These are phyloP conservation scores for Penicillium psychrosexuale DNA, from an alignment of 2,329 filamentous ascomycete species.

Conservation along the genomic window DNA sequence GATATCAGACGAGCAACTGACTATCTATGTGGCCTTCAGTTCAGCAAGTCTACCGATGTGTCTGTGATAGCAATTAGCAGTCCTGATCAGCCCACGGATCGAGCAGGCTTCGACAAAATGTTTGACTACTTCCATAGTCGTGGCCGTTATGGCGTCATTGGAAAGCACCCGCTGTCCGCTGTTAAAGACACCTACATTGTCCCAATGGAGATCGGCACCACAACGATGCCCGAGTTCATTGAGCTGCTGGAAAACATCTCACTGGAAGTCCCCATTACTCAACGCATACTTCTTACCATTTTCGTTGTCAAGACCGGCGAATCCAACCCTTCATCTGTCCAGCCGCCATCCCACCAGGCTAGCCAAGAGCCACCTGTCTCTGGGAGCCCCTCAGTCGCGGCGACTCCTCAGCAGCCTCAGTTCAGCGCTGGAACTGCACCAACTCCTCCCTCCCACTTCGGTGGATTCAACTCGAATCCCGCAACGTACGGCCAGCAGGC, in stretches of 20 bases:
- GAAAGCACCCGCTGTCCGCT: slow-evolving; percentile 68
- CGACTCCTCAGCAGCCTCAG: slow-evolving; percentile 30
- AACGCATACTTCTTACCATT: slow-evolving; percentile 76
- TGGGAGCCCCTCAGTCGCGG: slow-evolving; percentile 32
- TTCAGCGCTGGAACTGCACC: slow-evolving; percentile 26
- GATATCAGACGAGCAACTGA: slow-evolving; percentile 78
- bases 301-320: slow-evolving; percentile 72
- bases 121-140: slow-evolving; percentile 83
- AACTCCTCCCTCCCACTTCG: slow-evolving; percentile 24
- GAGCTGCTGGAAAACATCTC: slow-evolving; percentile 81
- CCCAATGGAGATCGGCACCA: slow-evolving; percentile 70
- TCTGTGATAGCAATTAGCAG: slow-evolving; percentile 70
- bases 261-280: slow-evolving; percentile 67
- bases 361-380: slow-evolving; percentile 35
- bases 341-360: slow-evolving; percentile 40
- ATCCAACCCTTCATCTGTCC: slow-evolving; percentile 40
- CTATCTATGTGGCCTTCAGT: slow-evolving; percentile 84
- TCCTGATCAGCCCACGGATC: slow-evolving; percentile 57
- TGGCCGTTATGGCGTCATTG: slow-evolving; percentile 81
- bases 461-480: slow-evolving; percentile 12
- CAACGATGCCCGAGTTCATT: slow-evolving; percentile 75
- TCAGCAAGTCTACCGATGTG: slow-evolving; percentile 78
- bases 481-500: slow-evolving; percentile 21
- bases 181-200: slow-evolving; percentile 91
- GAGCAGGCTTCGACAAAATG: slow-evolving; percentile 67